A percentile compares a stretch with the other conserved stretches of the same genome.
Evolutionary conservation across 2,329 filamentous ascomycete genomes (phyloP).

Genomic region (Xylaria sp.): DNA sequence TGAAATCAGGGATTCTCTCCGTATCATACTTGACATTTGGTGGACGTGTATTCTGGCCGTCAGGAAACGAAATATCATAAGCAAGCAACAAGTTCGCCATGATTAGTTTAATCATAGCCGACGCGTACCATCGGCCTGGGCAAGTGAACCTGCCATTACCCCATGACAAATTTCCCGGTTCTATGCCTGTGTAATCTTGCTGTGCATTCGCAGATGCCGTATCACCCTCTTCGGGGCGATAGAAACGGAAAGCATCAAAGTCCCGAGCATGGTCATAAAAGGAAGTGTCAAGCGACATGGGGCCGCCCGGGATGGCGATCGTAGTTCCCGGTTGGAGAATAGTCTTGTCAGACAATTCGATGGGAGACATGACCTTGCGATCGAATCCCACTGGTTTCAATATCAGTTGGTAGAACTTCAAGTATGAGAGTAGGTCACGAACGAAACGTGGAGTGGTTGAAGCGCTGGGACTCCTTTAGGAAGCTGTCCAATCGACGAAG

Average conservation of each 20-base stretch:
- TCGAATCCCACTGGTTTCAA: not conserved
- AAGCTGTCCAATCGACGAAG: conserved; percentile 31
- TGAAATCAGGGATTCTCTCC: not conserved
- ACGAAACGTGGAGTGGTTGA: conserved; percentile 21
- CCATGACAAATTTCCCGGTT: conserved; percentile 27
- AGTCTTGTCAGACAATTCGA: not conserved
- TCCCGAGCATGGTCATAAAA: conserved; percentile 16
- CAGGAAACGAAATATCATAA: conserved; percentile 1
- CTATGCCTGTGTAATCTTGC: conserved; percentile 22
- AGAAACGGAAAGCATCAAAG: conserved; percentile 28
- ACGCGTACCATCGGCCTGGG: conserved; percentile 27
- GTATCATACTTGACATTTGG: conserved; percentile 39
- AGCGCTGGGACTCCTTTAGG: conserved; percentile 31
- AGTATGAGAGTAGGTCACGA: not conserved
- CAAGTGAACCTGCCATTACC: conserved; percentile 31
- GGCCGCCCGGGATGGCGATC: conserved; percentile 11
- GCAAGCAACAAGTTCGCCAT: conserved; percentile 15
- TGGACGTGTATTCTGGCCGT: not conserved
- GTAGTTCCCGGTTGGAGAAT: not conserved
- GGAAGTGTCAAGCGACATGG: conserved; percentile 1
- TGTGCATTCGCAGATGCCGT: conserved; percentile 2
- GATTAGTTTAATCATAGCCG: conserved; percentile 29
- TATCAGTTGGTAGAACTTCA: not conserved
- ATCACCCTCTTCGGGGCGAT: not conserved
- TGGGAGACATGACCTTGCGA: not conserved